Percentiles rank a stretch among this genome's conserved stretches.
These are phyloP conservation scores for Fusarium sp. DNA, from an alignment of 2,329 filamentous ascomycete species.

Conservation along the genomic window DNA sequence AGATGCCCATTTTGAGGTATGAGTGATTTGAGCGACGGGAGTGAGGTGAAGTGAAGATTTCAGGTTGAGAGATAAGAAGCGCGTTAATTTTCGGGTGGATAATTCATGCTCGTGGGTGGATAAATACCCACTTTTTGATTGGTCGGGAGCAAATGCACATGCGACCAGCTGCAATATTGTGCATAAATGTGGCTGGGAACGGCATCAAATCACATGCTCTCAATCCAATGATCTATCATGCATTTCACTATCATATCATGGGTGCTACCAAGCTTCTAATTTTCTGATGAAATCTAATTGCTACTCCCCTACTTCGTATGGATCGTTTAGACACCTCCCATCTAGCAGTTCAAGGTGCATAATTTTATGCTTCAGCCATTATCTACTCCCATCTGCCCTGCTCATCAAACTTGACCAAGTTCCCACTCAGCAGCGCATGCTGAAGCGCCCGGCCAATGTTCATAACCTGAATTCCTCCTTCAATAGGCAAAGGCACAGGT, in stretches of 20 bases:
- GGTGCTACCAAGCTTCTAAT: no score
- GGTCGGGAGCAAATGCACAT: not conserved
- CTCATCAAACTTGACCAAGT: slow-evolving; percentile 68
- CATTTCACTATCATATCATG: not conserved
- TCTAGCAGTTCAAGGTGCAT: no score
- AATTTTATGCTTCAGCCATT: not conserved
- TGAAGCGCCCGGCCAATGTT: slow-evolving; percentile 71
- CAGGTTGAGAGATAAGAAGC: slow-evolving; percentile 26
- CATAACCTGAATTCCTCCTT: slow-evolving; percentile 69
- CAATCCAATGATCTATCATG: not conserved
- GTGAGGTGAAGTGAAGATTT: not conserved
- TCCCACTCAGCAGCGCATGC: slow-evolving; percentile 65
- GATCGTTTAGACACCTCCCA: fast-evolving
- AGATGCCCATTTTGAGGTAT: slow-evolving; percentile 62
- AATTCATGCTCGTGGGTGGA: slow-evolving; percentile 12
- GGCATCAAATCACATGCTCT: not conserved
- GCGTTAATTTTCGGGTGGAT: slow-evolving; percentile 20
- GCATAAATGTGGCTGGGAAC: slow-evolving; percentile 12
- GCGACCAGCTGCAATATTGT: slow-evolving; percentile 6
- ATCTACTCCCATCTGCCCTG: slow-evolving; percentile 15
- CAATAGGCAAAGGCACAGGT: slow-evolving; percentile 59
- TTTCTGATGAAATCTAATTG: no score
- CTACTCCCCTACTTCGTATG: no score
- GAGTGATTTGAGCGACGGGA: not conserved
- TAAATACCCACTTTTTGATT: slow-evolving; percentile 9